Base-by-base conservation (phyloP, 2,329 filamentous ascomycete genomes). In the Xylaria multiplex region DNA sequence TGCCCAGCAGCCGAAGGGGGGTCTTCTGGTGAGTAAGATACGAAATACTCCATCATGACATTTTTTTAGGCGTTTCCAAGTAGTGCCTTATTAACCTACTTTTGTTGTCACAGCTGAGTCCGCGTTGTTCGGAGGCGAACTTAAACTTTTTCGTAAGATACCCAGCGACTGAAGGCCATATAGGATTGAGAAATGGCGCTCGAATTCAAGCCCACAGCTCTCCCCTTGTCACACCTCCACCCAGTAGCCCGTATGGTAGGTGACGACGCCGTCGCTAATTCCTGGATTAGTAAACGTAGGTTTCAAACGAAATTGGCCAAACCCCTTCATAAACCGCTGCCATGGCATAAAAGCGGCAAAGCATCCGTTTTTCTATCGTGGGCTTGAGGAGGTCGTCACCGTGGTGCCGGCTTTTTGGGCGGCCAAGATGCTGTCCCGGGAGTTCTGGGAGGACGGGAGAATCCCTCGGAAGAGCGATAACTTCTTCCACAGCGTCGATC, bases 391-490 rank as follows among this genome's bases (percentile, higher is more conserved):
- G 13, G n/a, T 13, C 19, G 8, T 55, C 1, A 50, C 42, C 14
- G 14, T 64, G 24, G 2, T 65, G 24, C 50, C 62, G 11, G 16
- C 50, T 5, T 32, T 54, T 1, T 65, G 37, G 14, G 24, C 9
- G 3, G 61, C 67, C 3, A 48, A 14, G 9, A 32, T 69, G 2
- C 4, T 69, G 14, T 65, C 61, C 8, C 48, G 54, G 16, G 16
- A 8, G 0, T 69, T 68, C 40, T 68, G 65, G 65, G 1, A 27
- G 13, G 19, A 63, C 16, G 30, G 19, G 1, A 9, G 2, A 0
- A 53, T 53, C 22, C 40, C 60, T 9, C 52, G 58, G 22, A 69
- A 69, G 30, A 69, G 64, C 22, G 60, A 64, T 32, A 27, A 43
- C 37, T 59, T 37, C 24, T 67, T 69, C 49, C 52, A 59, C 37